Conservation (phyloP, 208 protist species). For the Crithidia fasciculata region DNA sequence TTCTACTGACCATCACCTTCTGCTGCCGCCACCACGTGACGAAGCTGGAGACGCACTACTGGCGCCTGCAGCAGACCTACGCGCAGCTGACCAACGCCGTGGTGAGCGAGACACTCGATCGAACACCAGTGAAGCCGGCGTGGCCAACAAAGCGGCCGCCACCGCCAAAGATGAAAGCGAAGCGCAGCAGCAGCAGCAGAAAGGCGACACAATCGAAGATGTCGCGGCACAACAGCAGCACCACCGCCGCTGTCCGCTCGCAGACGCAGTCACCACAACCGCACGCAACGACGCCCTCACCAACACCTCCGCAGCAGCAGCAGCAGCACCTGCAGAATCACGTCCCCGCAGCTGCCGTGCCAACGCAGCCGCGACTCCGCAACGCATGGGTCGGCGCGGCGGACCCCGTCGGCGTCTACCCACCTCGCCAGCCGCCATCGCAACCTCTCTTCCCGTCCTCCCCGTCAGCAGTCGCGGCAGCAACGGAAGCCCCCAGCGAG, state of each 20-base stretch:
- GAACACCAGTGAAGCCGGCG: background rate
- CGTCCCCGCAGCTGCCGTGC: background rate
- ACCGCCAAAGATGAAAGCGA: background rate
- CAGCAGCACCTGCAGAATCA: background rate
- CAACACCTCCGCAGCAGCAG: background rate
- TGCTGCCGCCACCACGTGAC: conserved; percentile 17
- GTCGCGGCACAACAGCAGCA: background rate
- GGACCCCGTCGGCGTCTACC: background rate
- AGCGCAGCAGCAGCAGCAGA: background rate
- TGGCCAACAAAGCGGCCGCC: background rate
- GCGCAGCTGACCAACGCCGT: conserved; percentile 22
- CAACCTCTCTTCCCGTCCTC: background rate
- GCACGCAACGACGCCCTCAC: background rate
- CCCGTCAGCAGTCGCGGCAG: background rate
- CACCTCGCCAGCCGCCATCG: background rate
- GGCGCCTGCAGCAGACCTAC: conserved; percentile 23
- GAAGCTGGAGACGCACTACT: conserved; percentile 27
- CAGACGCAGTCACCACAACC: background rate
- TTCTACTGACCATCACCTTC: conserved; percentile 20
- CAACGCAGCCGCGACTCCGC: background rate
- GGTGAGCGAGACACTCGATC: conserved; percentile 1
- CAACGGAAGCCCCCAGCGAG: background rate
- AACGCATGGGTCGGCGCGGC: background rate
- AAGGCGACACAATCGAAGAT: background rate
- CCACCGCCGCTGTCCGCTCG: background rate